These are phyloP conservation scores for Rhodotorula glutinis DNA, from an alignment of 1,284 basidiomycete species.

Conservation along the genomic window DNA sequence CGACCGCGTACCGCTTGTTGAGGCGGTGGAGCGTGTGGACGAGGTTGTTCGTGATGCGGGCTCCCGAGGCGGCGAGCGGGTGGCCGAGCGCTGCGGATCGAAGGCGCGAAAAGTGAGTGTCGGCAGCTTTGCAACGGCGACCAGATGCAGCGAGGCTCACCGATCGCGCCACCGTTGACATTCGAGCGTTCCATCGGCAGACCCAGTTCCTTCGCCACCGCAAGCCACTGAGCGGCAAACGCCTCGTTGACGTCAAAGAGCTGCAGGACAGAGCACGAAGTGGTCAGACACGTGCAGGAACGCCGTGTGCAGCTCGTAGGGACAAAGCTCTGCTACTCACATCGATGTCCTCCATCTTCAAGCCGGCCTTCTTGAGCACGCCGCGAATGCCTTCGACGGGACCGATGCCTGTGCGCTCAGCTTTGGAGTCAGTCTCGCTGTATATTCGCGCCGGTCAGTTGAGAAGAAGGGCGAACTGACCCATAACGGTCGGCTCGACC, in stretches of 20 bases:
- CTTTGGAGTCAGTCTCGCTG: too few relatives aligned
- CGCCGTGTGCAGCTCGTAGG: background rate
- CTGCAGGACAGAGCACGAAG: constrained; percentile 10
- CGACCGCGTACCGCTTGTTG: constrained; percentile 56
- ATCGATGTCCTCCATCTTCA: constrained; percentile 52
- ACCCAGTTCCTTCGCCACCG: constrained; percentile 82
- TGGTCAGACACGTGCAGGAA: background rate
- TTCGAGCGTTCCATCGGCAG: constrained; percentile 60
- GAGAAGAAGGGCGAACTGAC: constrained; percentile 14
- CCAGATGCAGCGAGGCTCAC: constrained; percentile 17
- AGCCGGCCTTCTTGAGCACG: constrained; percentile 48
- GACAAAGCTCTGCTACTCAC: background rate
- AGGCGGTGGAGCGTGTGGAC: constrained; percentile 56
- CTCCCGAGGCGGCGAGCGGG: constrained; percentile 53
- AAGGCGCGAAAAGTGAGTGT: constrained; percentile 14
- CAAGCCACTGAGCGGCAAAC: constrained; percentile 89
- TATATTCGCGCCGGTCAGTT: too few relatives aligned
- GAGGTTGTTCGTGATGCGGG: constrained; percentile 55
- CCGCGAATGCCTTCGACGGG: constrained; percentile 53
- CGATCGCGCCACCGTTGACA: constrained; percentile 54
- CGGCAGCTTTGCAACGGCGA: background rate
- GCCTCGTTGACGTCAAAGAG: constrained; percentile 64
- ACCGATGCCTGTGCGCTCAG: constrained; percentile 50
- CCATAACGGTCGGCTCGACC: constrained; percentile 58
- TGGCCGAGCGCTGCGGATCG: constrained; percentile 54